phyloP scores from a whole-genome alignment of 164 flowering plant genomes.

The Annona cherimola region DNA sequence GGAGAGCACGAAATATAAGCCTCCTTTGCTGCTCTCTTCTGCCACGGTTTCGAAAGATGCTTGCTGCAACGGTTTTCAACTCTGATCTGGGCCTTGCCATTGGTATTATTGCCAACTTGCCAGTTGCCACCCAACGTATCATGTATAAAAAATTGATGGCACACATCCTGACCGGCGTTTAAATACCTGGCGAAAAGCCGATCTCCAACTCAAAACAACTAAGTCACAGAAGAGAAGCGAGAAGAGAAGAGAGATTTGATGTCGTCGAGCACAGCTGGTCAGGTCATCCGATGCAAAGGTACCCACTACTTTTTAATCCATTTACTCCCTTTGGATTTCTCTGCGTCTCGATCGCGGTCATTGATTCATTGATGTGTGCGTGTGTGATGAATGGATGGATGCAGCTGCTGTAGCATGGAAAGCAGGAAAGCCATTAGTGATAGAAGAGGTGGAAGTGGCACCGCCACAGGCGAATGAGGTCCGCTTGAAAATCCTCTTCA shows the following conservation, averaged over 20 bases:
- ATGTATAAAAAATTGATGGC: no score
- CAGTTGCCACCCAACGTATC: no score
- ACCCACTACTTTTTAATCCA: not conserved
- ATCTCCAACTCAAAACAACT: no score
- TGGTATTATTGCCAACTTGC: no score
- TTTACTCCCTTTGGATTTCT: not conserved
- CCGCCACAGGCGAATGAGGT: constrained; percentile 44
- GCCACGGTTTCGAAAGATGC: no score
- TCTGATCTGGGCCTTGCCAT: no score
- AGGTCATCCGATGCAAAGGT: constrained; percentile 13
- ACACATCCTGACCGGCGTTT: no score
- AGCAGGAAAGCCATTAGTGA: constrained; percentile 52
- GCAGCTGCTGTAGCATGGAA: constrained; percentile 57
- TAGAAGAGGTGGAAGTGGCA: constrained; percentile 48
- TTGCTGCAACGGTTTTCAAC: no score
- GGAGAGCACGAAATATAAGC: no score
- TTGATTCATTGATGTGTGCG: not conserved
- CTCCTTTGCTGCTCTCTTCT: no score
- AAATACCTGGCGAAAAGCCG: no score
- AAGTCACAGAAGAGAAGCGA: not conserved
- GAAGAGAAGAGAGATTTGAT: not conserved
- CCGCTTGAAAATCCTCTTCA: constrained; percentile 38
- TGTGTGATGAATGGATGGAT: not conserved
- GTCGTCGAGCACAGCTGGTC: constrained; percentile 1
- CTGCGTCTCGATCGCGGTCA: not conserved